Conservation (phyloP, 2,329 filamentous ascomycete species). For the Pochonia chlamydosporia region DNA sequence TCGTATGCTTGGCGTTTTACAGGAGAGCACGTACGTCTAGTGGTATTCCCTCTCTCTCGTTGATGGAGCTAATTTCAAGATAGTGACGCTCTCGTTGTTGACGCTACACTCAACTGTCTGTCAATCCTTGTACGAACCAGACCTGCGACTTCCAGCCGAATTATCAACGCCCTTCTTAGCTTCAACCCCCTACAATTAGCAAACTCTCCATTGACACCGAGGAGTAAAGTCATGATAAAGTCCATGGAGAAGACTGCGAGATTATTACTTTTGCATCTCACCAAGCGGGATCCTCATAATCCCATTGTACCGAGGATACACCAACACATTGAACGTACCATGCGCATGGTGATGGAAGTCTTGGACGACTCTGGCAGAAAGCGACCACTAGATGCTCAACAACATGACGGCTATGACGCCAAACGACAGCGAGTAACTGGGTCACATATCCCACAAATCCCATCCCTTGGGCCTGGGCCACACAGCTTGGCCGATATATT, state of each 20-base stretch:
- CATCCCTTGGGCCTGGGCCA: conserved; percentile 67
- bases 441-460: conserved; percentile 44
- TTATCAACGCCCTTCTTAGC: conserved; percentile 76
- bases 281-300: conserved; percentile 80
- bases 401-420: conserved; percentile 67
- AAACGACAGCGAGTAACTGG: conserved; percentile 69
- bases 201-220: conserved; percentile 69
- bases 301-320: conserved; percentile 73
- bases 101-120: conserved; percentile 85
- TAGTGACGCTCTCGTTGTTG: conserved; percentile 82
- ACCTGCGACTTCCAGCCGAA: conserved; percentile 75
- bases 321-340: conserved; percentile 76
- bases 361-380: conserved; percentile 78
- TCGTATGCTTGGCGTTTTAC: conserved; percentile 75
- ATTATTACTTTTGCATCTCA: conserved; percentile 74
- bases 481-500: conserved; percentile 80
- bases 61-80: background rate
- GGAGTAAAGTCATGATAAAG: conserved; percentile 73
- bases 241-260: conserved; percentile 94
- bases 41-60: background rate
- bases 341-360: conserved; percentile 70
- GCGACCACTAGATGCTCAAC: conserved; percentile 64
- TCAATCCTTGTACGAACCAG: conserved; percentile 77
- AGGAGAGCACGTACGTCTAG: conserved; percentile 69
- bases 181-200: conserved; percentile 88